These are phyloP conservation scores for Scedosporium boydii DNA, from an alignment of 2,329 filamentous ascomycete genomes.

Conservation along the genomic window DNA sequence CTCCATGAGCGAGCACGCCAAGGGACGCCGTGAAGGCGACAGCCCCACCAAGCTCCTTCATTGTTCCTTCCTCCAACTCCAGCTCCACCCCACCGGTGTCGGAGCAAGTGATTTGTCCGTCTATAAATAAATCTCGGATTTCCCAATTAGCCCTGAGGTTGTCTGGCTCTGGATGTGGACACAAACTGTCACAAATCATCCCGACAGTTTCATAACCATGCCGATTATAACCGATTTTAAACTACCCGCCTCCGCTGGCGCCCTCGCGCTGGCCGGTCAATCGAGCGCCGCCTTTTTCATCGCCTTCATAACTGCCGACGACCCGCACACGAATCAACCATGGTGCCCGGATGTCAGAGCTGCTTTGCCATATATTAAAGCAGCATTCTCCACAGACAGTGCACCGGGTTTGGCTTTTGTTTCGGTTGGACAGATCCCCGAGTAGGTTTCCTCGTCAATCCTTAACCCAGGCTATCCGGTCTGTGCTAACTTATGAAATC, in stretches of 20 bases:
- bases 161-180: too few relatives aligned
- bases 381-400: constrained; percentile 17
- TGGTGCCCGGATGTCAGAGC: constrained; percentile 31
- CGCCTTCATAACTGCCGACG: constrained; percentile 25
- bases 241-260: neutral
- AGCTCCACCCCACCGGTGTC: too few relatives aligned
- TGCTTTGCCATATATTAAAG: constrained; percentile 21
- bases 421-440: constrained; percentile 22
- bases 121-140: too few relatives aligned
- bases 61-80: too few relatives aligned
- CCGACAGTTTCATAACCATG: neutral
- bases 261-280: neutral
- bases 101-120: too few relatives aligned
- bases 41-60: too few relatives aligned
- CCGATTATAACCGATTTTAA: neutral
- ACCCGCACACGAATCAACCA: constrained; percentile 22
- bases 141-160: too few relatives aligned
- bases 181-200: neutral
- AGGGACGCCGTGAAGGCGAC: too few relatives aligned
- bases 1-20: too few relatives aligned
- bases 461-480: neutral
- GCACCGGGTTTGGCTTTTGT: constrained; percentile 19
- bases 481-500: neutral
- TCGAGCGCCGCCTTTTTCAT: constrained; percentile 15
- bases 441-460: constrained; percentile 17